phyloP scores from a whole-genome alignment of 352 stramenopile species.

The Phytophthora capsici region DNA sequence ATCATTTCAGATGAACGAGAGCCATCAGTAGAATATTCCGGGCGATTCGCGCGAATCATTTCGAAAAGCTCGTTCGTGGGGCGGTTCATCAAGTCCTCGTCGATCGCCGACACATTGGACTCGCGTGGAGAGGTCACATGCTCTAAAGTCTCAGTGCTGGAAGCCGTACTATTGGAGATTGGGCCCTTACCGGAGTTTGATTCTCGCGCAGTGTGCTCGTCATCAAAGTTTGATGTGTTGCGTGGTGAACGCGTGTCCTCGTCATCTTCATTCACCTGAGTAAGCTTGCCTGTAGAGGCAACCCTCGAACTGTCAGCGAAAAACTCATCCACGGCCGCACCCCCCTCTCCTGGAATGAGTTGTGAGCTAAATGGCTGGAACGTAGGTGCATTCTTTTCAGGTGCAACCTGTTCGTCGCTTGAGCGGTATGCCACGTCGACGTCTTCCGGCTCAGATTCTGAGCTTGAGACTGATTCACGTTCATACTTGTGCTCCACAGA shows the following conservation, averaged over 20 bases:
- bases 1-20: conserved; percentile 44
- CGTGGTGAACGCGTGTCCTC: conserved; percentile 28
- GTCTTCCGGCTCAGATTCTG: conserved; percentile 24
- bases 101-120: conserved; percentile 38
- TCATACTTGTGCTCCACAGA: conserved; percentile 17
- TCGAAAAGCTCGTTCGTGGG: conserved; percentile 58
- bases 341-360: conserved; percentile 31
- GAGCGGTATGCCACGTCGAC: conserved; percentile 7
- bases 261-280: conserved; percentile 28
- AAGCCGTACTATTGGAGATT: conserved; percentile 26
- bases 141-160: conserved; percentile 35
- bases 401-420: conserved; percentile 21
- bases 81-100: conserved; percentile 58
- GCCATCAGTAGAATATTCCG: conserved; percentile 3
- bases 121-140: conserved; percentile 26
- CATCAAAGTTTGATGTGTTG: conserved; percentile 19
- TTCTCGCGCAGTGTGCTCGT: conserved; percentile 12
- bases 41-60: conserved; percentile 48
- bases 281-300: conserved; percentile 18
- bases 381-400: conserved; percentile 10
- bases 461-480: conserved; percentile 7
- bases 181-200: conserved; percentile 3
- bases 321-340: conserved; percentile 35
- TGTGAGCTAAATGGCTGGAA: conserved; percentile 32
- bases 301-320: conserved; percentile 19